Evolutionary conservation across 73 alveolate genomes (phyloP), one percentile per base, ranked within the genome.

Genomic region (Symbiodinium pilosum): DNA sequence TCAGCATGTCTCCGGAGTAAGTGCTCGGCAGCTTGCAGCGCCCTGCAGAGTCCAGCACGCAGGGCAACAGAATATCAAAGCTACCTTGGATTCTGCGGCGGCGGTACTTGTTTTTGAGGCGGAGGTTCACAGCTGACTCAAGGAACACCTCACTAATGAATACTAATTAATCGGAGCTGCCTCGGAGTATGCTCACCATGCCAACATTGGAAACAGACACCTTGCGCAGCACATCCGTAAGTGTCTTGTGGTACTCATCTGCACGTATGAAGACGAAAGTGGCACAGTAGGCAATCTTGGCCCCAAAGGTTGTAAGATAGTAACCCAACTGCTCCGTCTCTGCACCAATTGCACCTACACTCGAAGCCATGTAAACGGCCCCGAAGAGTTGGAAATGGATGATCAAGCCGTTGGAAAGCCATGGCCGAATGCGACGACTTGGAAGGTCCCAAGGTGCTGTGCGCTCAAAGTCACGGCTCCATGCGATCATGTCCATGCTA

Each of bases 1-100:
- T 87, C 68, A 52, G 43, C 95, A 87, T 87, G 86, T 87, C 95
- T 41, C 95, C 95, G 38, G 95, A 87, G 84, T 52, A 36, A 43
- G 30, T 51, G 32, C 43, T 84, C 4, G 95, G 95, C 86, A 87
- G 75, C 38, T 56, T 87, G 86, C 95, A 87, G 30, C 95, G 85
- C 59, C 95, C 95, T 28, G 86, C 95, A 38, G 95, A 83, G 40
- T 87, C 95, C 95, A 87, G 34, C 20, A 87, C 95, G 41, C 95
- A 87, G 14, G 95, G 95, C 21, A 87, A 86, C 86, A 87, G 54
- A 86, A 87, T 87, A 30, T 87, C 95, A 68, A 87, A 87, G n/a
- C n/a, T n/a, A n/a, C n/a, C n/a, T n/a, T n/a, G n/a, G 59, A 77
- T 86, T n/a, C n/a, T n/a, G n/a, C n/a, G n/a, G n/a, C n/a, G n/a